A percentile compares a stretch with the other conserved stretches of the same genome.
These are phyloP conservation scores for Achaetomiella virescens DNA, from an alignment of 495 filamentous ascomycete genomes.

Conservation along the genomic window DNA sequence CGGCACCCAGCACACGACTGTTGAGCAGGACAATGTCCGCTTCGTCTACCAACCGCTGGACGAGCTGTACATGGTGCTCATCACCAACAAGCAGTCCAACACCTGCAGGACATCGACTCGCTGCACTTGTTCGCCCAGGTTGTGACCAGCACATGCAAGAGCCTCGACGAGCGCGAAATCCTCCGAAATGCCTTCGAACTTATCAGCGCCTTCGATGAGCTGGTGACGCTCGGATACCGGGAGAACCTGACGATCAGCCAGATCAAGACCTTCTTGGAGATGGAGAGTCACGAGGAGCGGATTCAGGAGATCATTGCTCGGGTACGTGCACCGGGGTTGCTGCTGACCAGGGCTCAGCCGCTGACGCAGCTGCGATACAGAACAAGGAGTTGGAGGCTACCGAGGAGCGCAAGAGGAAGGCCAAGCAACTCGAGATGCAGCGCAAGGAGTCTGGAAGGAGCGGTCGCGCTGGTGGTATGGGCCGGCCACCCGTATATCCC, in stretches of 20 bases:
- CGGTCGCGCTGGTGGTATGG: constrained; percentile 46
- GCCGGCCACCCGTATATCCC: constrained; percentile 74
- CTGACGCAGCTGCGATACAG: constrained; percentile 48
- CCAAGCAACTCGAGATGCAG: constrained; percentile 96
- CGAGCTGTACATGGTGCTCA: constrained; percentile 98
- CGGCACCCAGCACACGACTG: constrained; percentile 92
- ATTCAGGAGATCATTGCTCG: constrained; percentile 96
- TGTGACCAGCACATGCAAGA: constrained; percentile 92
- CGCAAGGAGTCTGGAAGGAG: constrained; percentile 74
- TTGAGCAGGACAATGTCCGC: constrained; percentile 98
- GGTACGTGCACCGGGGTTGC: constrained; percentile 42
- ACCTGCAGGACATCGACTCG: constrained; percentile 99
- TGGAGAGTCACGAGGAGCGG: constrained; percentile 97
- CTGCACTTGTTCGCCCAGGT: constrained; percentile 96
- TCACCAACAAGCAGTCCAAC: constrained; percentile 98
- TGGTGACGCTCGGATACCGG: constrained; percentile 89
- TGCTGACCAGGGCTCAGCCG: neutral
- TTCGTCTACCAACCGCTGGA: constrained; percentile 98
- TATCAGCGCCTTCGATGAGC: constrained; percentile 90
- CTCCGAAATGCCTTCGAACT: constrained; percentile 90
- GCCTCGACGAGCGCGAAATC: constrained; percentile 90
- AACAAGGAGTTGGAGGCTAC: constrained; percentile 98
- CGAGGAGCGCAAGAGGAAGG: constrained; percentile 95
- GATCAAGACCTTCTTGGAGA: constrained; percentile 97
- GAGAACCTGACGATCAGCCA: constrained; percentile 92